These are phyloP conservation scores for Danielia reshetovae DNA, from an alignment of 805 yeast genomes.

Conservation along the genomic window DNA sequence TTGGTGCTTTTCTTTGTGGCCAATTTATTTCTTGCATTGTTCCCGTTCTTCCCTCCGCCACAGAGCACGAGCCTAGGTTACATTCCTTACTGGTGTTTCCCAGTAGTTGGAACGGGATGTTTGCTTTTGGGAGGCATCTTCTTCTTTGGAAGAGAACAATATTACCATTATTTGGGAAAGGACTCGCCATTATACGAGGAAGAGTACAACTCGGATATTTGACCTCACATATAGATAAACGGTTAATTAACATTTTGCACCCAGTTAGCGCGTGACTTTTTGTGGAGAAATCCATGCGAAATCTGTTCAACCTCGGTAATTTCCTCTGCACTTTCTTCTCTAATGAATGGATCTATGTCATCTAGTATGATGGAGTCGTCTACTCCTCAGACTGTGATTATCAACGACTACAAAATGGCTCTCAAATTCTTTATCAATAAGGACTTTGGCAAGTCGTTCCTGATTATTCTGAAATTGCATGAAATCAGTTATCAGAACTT, in stretches of 20 bases:
- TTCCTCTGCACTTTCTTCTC: not conserved
- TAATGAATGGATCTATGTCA: not conserved
- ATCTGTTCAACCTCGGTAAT: not conserved
- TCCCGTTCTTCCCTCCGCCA: slow-evolving; percentile 58
- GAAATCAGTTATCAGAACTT: slow-evolving; percentile 18
- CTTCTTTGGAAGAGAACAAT: slow-evolving; percentile 12
- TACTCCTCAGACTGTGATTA: slow-evolving; percentile 10
- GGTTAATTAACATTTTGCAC: too few relatives aligned
- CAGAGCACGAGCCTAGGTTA: slow-evolving; percentile 20
- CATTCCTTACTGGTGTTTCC: slow-evolving; percentile 58
- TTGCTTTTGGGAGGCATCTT: slow-evolving; percentile 39
- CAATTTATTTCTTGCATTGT: slow-evolving; percentile 47
- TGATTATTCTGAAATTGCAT: slow-evolving; percentile 21
- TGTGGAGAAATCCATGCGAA: not conserved
- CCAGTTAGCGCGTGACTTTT: not conserved
- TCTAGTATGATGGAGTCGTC: slow-evolving; percentile 7
- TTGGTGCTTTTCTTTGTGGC: slow-evolving; percentile 39
- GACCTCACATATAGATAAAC: too few relatives aligned
- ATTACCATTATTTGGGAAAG: slow-evolving; percentile 6
- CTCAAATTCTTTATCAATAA: slow-evolving; percentile 38
- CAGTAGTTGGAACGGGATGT: slow-evolving; percentile 48
- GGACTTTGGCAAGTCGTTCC: slow-evolving; percentile 31
- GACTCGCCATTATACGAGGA: slow-evolving; percentile 17
- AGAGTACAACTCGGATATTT: slow-evolving; percentile 3
- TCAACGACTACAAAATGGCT: slow-evolving; percentile 28